Conservation (phyloP, 495 filamentous ascomycete genomes). For the Penicillium macrosclerotiorum region DNA sequence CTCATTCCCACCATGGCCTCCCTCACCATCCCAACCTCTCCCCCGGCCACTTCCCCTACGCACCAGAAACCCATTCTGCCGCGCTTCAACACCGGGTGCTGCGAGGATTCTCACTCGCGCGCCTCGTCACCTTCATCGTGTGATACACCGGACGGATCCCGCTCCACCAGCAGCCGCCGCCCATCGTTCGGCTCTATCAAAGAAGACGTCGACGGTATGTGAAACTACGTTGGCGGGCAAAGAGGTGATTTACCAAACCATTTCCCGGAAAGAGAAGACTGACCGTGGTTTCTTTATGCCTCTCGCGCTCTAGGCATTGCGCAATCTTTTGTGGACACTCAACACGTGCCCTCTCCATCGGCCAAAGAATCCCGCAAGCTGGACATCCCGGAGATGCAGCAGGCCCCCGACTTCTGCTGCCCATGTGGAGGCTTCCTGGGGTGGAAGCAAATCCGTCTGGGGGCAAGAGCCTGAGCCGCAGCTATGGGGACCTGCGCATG, state of each 20-base stretch:
- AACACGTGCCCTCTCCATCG: constrained; percentile 59
- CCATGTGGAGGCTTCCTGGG: constrained; percentile 69
- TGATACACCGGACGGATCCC: constrained; percentile 39
- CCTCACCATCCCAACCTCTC: constrained; percentile 24
- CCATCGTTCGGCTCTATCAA: constrained; percentile 47
- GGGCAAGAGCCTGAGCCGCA: constrained; percentile 68
- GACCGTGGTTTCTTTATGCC: no score
- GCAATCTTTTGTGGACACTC: constrained; percentile 70
- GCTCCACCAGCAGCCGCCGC: constrained; percentile 42
- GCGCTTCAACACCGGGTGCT: constrained; percentile 19
- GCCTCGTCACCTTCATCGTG: constrained; percentile 37
- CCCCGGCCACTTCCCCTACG: constrained; percentile 11
- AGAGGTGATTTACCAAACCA: no score
- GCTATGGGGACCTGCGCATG: constrained; percentile 64
- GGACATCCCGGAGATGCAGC: constrained; percentile 34
- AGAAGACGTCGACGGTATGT: constrained; percentile 44
- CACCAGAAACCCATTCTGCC: constrained; percentile 25
- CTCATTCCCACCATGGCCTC: constrained; percentile 34
- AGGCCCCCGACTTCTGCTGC: constrained; percentile 61
- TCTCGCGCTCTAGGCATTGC: no score
- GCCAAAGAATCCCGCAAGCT: constrained; percentile 46
- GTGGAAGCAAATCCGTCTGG: constrained; percentile 69
- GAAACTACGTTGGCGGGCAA: no score
- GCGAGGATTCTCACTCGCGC: constrained; percentile 34
- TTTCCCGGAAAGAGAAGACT: no score